Evolutionary conservation across 495 filamentous ascomycete species (phyloP), one percentile per base, ranked within the genome.

Genomic region (Penicillium argentinense): DNA sequence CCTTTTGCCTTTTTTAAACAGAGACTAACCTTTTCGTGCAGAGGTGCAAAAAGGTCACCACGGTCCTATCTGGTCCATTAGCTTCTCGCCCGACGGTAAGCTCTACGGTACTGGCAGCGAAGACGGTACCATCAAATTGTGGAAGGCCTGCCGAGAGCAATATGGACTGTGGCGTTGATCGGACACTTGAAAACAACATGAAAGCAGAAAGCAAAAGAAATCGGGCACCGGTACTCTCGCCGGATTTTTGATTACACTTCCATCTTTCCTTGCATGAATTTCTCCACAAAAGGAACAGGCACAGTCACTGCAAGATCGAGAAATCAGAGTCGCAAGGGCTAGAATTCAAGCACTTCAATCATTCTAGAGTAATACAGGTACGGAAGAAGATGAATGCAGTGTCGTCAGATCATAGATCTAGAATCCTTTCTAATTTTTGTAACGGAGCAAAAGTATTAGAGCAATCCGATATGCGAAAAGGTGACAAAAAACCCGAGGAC

Each of bases 1-100:
- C 27, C 27, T 26, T 3, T 12, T 18, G 0, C 9, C 18, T 39
- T 28, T 9, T 27, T 47, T 34, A 9, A n/a, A 22, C 16, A 9
- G 3, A 7, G 9, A 13, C 60, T 72, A 60, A 75, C 45, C 26
- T 23, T 60, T 62, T 6, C 23, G 21, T 36, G 36, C 41, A 78
- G 91, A 98, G 56, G 83, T 93, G 14, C 90, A 95, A 75, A 97
- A 96, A 67, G 95, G 93, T 16, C 95, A 97, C 60, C 93, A 98
- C 62, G 93, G 95, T 9, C 91, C 91, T 8, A 91, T 97, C 45
- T 97, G 93, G 95, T 93, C 88, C 14, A 80, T 95, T 41, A 84
- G 83, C 42, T 97, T 97, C 70, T 92, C 89, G 8, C 93, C 93
- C 1, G 91, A 97, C 65, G 91, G 90, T 21, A 96, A 92, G 64